Evolutionary conservation across 257 asterid species (phyloP), one percentile per base, ranked within the genome.

Genomic region (Echium plantagineum): DNA sequence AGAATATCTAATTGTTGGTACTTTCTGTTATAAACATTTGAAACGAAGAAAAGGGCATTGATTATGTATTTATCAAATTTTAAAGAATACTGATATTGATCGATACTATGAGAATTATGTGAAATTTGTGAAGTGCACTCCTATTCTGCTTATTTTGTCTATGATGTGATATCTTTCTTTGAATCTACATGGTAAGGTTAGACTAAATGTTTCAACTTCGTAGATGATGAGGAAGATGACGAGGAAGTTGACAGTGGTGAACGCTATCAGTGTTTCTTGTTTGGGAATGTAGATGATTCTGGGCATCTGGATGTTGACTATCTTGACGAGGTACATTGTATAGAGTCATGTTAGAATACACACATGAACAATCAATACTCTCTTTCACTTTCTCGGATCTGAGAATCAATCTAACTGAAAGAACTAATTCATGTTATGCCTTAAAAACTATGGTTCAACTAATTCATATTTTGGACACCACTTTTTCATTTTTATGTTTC

Each of bases 251-350:
- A 75, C 54, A 89, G 96, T 63, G 94, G 87, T 60, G 85, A 80
- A 73, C 86, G 87, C 65, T 90, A 88, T 66, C 72, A 88, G 71
- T 97, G 97, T 28, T 93, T 93, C 85, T 86, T 93, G 97, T 93
- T 93, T 61, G 99, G 99, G 26, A 89, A 93, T 73, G 99, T 93
- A 55, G 97, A 89, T 55, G 75, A 80, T 71, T 82, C 99, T 31
- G 99, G 99, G 54, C 97, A 89, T 78, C 97, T 93, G 54, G 99
- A 93, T 74, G 94, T 81, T 66, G 99, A 93, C 77, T 93, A 93
- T 79, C 99, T 93, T 64, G 99, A 93, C 51, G 88, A 93, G 97
- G 99, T 89, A 69, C 74, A 74, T 24, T 63, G 64, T n/a, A n/a
- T n/a, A n/a, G n/a, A n/a, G n/a, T n/a, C n/a, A n/a, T n/a, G n/a